These are phyloP conservation scores for Aaosphaeria pasadenensis DNA, from an alignment of 2,329 filamentous ascomycete genomes.

Conservation along the genomic window DNA sequence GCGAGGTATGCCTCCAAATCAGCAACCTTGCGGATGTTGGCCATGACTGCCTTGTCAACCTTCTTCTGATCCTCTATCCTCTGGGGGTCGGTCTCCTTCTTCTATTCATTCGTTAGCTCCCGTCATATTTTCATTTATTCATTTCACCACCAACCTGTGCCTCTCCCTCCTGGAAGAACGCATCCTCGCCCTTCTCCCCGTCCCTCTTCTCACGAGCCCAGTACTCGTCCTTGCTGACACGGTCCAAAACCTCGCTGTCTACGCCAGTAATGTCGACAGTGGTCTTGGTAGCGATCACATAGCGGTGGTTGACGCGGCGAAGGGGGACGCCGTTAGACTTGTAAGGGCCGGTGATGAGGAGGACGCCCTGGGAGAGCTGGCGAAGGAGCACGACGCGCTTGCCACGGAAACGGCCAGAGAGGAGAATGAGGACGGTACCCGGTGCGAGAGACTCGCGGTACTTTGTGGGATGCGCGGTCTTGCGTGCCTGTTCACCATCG, in stretches of 20 bases:
- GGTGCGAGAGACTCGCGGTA: constrained; percentile 86
- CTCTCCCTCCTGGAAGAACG: constrained; percentile 99
- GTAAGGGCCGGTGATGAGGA: constrained; percentile 98
- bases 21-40: constrained; percentile 95
- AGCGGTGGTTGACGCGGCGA: constrained; percentile 85
- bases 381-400: constrained; percentile 99
- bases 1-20: constrained; percentile 88
- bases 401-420: constrained; percentile 98
- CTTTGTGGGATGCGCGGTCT: constrained; percentile 83
- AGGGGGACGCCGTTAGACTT: constrained; percentile 99
- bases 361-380: constrained; percentile 90
- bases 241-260: constrained; percentile 67
- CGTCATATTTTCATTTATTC: constrained; percentile 41
- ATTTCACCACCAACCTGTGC: constrained; percentile 63
- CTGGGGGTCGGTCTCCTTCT: constrained; percentile 90
- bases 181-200: constrained; percentile 94
- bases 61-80: constrained; percentile 97
- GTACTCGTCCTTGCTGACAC: constrained; percentile 81
- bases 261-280: constrained; percentile 80
- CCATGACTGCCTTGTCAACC: constrained; percentile 90
- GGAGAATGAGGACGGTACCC: constrained; percentile 94
- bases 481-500: constrained; percentile 69
- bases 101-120: constrained; percentile 53
- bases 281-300: constrained; percentile 86
- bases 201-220: constrained; percentile 92